A percentile compares a stretch with the other conserved stretches of the same genome.
Evolutionary conservation across 345 rosid genomes (phyloP).

Genomic region (Tarenaya hassleriana): DNA sequence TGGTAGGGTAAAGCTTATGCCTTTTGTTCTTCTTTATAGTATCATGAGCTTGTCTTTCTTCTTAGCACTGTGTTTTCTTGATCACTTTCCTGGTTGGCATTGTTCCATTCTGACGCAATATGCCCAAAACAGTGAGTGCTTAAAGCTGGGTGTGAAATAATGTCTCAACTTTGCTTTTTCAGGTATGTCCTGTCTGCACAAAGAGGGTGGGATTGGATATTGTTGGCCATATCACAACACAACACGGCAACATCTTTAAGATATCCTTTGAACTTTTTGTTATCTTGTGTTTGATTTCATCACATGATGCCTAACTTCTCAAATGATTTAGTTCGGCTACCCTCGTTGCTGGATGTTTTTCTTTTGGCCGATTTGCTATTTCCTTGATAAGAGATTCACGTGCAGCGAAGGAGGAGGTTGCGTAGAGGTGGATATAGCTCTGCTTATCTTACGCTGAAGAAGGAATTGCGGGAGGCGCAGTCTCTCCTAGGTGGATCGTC

Average conservation of each 20-base stretch:
- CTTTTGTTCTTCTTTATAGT: too few species aligned
- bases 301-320: slow-evolving; percentile 1
- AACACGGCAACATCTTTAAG: slow-evolving; percentile 64
- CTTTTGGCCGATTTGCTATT: slow-evolving; percentile 21
- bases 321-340: background rate
- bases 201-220: slow-evolving; percentile 65
- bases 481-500: slow-evolving; percentile 64
- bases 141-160: too few species aligned
- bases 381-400: slow-evolving; percentile 56
- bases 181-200: slow-evolving; percentile 75
- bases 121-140: too few species aligned
- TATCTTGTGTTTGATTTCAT: background rate
- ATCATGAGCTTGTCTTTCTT: too few species aligned
- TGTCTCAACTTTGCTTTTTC: slow-evolving; percentile 18
- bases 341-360: too few species aligned
- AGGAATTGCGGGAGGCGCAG: slow-evolving; percentile 64
- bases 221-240: slow-evolving; percentile 64
- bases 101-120: too few species aligned
- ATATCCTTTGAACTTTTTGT: slow-evolving; percentile 48
- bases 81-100: too few species aligned
- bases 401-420: slow-evolving; percentile 64
- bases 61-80: too few species aligned
- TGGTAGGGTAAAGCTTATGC: too few species aligned
- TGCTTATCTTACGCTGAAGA: slow-evolving; percentile 52
- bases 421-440: slow-evolving; percentile 54